A percentile compares a stretch with the other conserved stretches of the same genome.
phyloP scores from a whole-genome alignment of 2,329 filamentous ascomycete genomes.

The Exophiala xenobiotica region DNA sequence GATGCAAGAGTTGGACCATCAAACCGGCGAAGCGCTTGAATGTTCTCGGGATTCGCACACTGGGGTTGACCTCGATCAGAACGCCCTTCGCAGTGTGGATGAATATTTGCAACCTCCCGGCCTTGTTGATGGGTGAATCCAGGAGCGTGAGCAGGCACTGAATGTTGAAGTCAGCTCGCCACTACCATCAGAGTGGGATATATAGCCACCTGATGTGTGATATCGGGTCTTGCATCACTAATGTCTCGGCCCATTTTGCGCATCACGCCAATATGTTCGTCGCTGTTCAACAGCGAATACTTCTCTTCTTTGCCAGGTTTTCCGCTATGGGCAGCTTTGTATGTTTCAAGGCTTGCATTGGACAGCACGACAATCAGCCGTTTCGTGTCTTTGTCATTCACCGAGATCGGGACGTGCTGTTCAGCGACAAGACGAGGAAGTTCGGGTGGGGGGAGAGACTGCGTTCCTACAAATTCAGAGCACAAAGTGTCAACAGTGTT shows the following conservation, averaged over 20 bases:
- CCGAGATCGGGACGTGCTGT: slow-evolving; percentile 79
- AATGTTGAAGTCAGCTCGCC: slow-evolving; percentile 29
- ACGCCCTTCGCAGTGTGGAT: slow-evolving; percentile 98
- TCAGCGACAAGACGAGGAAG: slow-evolving; percentile 91
- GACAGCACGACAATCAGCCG: slow-evolving; percentile 93
- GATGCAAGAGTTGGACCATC: slow-evolving; percentile 97
- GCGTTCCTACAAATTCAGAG: slow-evolving; percentile 64
- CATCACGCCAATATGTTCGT: slow-evolving; percentile 99
- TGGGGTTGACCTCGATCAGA: slow-evolving; percentile 96
- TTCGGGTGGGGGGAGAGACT: slow-evolving; percentile 88
- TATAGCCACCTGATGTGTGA: slow-evolving; percentile 84
- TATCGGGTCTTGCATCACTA: slow-evolving; percentile 94
- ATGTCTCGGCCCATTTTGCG: slow-evolving; percentile 99
- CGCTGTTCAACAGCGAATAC: slow-evolving; percentile 95
- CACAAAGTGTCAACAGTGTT: background rate
- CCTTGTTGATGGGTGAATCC: slow-evolving; percentile 98
- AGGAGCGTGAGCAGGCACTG: slow-evolving; percentile 96
- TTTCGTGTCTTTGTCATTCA: slow-evolving; percentile 85
- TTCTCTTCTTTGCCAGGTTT: slow-evolving; percentile 78
- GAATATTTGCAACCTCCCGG: slow-evolving; percentile 95
- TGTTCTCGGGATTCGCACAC: slow-evolving; percentile 92
- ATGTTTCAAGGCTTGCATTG: slow-evolving; percentile 96
- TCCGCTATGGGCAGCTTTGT: slow-evolving; percentile 80
- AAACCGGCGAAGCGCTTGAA: slow-evolving; percentile 98
- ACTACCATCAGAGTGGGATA: slow-evolving; percentile 18